phyloP scores from a whole-genome alignment of 2,329 filamentous ascomycete genomes.

The Stemphylium beticola region DNA sequence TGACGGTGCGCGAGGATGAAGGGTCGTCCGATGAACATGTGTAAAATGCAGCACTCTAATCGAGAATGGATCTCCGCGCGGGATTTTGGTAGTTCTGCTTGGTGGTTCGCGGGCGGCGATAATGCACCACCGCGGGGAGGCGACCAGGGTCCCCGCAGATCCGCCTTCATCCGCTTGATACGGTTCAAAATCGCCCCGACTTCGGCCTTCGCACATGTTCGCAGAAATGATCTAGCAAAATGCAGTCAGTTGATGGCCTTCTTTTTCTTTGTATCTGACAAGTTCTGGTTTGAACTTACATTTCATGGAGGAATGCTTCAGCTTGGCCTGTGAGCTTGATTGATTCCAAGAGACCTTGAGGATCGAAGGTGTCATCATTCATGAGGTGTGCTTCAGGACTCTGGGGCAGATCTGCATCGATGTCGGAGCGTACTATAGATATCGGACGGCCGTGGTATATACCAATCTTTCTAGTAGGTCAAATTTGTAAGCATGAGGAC shows the following conservation, averaged over 20 bases:
- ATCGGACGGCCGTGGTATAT: constrained; percentile 21
- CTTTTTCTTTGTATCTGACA: too few relatives aligned
- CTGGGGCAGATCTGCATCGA: constrained; percentile 16
- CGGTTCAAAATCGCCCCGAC: constrained; percentile 6
- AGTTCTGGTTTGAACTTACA: constrained; percentile 3
- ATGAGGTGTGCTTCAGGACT: neutral
- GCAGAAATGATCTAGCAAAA: constrained; percentile 6
- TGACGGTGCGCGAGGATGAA: constrained; percentile 21
- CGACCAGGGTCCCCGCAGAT: constrained; percentile 7
- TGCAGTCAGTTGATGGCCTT: neutral
- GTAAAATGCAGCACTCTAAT: constrained; percentile 16
- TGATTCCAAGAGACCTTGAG: constrained; percentile 6
- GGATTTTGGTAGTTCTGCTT: neutral
- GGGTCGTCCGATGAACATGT: constrained; percentile 22
- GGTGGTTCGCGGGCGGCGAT: neutral
- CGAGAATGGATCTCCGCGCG: constrained; percentile 10
- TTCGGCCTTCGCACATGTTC: constrained; percentile 11
- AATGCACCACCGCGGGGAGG: neutral
- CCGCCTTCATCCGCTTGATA: constrained; percentile 11
- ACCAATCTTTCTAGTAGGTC: constrained; percentile 13
- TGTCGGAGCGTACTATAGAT: constrained; percentile 16
- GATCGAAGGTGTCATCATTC: constrained; percentile 3
- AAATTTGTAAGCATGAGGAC: neutral
- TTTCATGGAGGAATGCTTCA: constrained; percentile 14
- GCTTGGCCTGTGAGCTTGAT: constrained; percentile 14